Conservation (phyloP, 768 basidiomycete genomes). For the Boletus insuetus region DNA sequence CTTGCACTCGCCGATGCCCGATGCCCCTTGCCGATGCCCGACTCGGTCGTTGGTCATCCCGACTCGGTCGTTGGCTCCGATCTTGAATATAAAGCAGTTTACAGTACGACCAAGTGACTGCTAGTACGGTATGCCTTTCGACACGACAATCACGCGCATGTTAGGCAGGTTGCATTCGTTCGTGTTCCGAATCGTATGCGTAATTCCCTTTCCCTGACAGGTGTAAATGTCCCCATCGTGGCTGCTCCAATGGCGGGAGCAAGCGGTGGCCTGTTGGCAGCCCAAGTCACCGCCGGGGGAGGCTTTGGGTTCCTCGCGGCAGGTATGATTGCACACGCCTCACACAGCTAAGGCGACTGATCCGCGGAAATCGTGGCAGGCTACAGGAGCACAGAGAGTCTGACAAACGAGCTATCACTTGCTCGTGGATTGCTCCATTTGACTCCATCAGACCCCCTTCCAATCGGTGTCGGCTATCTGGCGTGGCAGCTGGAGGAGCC, state of each 20-base stretch:
- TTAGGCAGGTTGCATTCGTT: slow-evolving; percentile 39
- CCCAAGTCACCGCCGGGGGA: slow-evolving; percentile 62
- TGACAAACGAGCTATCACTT: slow-evolving; percentile 50
- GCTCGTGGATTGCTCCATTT: slow-evolving; percentile 46
- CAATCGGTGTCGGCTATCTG: slow-evolving; percentile 74
- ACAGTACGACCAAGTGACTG: no score
- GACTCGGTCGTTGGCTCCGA: no score
- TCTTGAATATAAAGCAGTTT: no score
- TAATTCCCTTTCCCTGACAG: slow-evolving; percentile 30
- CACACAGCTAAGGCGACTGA: not conserved
- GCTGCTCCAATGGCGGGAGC: slow-evolving; percentile 71
- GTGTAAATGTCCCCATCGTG: slow-evolving; percentile 57
- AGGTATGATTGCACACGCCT: slow-evolving; percentile 37
- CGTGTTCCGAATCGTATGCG: not conserved
- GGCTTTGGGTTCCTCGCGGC: slow-evolving; percentile 76
- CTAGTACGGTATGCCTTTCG: slow-evolving; percentile 12
- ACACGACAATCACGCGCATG: slow-evolving; percentile 47
- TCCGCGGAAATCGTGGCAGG: slow-evolving; percentile 34
- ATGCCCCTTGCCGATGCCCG: no score
- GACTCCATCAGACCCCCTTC: slow-evolving; percentile 35
- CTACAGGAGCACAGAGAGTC: slow-evolving; percentile 42
- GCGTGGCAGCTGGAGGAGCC: slow-evolving; percentile 65
- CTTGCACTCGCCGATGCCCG: not conserved
- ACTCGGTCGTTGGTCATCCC: no score
- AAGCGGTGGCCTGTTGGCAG: slow-evolving; percentile 58